Evolutionary conservation across 2,329 filamentous ascomycete species (phyloP), one percentile per base, ranked within the genome.

Genomic region (Fusarium nelsonii): DNA sequence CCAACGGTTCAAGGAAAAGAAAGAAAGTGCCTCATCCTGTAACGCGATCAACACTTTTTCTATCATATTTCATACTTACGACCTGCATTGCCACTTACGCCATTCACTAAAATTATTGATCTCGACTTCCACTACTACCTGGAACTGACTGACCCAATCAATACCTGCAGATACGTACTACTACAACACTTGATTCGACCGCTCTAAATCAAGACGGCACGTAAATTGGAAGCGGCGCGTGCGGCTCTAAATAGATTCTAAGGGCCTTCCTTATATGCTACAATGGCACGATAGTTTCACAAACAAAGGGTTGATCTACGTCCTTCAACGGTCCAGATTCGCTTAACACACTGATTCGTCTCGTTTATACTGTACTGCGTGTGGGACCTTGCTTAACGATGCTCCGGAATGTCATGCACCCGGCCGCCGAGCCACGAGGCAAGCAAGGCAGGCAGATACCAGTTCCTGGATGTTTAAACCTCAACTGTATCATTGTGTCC

Each of bases 351-450:
- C 36, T 28, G 14, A 20, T 39, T 40, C 48, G 20, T 34, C 32
- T 36, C 33, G 37, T 28, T 51, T 51, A 11, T n/a, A 9, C 23
- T 18, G 15, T 15, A 9, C 23, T 18, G 23, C 44, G 20, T 43
- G 59, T 58, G 62, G 45, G 44, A 33, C 65, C 63, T 52, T 60
- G 63, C 54, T 65, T 40, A 52, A 58, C 26, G 54, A 58, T 58
- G 45, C 51, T 62, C 55, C 67, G 63, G 67, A 56, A 65, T 58
- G 57, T 45, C 61, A 63, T 71, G 68, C 36, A 63, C 49, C 61
- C 33, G 61, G 48, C 56, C 28, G 23, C 34, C 44, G 50, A 67
- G 57, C 69, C 69, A 72, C 69, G 69, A 71, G 69, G 65, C 56
- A 60, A 54, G 16, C 48, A 51, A 51, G 48, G 34, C 34, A 51